Conservation (phyloP, 2,329 filamentous ascomycete species). For the Aspergillus sclerotialis region DNA sequence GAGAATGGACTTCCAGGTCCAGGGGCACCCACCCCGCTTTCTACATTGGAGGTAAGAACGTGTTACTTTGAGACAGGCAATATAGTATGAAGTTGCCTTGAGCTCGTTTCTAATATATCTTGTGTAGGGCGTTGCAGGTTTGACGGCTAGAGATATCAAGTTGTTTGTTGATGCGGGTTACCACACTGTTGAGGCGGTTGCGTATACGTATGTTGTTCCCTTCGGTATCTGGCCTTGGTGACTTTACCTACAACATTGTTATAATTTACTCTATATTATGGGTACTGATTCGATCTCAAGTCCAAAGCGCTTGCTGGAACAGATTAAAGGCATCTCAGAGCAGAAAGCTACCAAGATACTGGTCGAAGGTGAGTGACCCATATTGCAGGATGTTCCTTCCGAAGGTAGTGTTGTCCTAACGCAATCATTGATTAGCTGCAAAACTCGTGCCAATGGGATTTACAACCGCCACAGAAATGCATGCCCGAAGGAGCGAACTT, state of each 20-base stretch:
- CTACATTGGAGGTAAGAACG: slow-evolving; percentile 68
- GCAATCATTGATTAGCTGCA: slow-evolving; percentile 53
- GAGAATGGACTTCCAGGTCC: slow-evolving; percentile 71
- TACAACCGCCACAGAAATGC: slow-evolving; percentile 98
- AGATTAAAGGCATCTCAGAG: slow-evolving; percentile 97
- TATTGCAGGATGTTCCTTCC: not conserved
- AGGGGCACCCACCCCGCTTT: slow-evolving; percentile 86
- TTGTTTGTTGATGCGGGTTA: slow-evolving; percentile 85
- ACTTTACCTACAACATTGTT: not conserved
- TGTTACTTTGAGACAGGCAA: not conserved
- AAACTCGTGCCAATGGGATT: slow-evolving; percentile 99
- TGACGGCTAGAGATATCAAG: slow-evolving; percentile 95
- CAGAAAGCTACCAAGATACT: slow-evolving; percentile 91
- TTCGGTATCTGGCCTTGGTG: not conserved
- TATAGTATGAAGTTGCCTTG: not conserved
- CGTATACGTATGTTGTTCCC: slow-evolving; percentile 64
- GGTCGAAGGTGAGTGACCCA: slow-evolving; percentile 65
- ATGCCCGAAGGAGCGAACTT: slow-evolving; percentile 88
- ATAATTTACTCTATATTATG: not conserved
- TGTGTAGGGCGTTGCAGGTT: slow-evolving; percentile 70
- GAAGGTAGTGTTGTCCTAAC: slow-evolving; percentile 6
- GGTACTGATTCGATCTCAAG: slow-evolving; percentile 26
- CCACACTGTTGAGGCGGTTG: slow-evolving; percentile 92
- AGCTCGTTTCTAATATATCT: not conserved
- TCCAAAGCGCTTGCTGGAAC: slow-evolving; percentile 69